Evolutionary conservation across 257 asterid species (phyloP).

Genomic region (Cynanchum wilfordii): DNA sequence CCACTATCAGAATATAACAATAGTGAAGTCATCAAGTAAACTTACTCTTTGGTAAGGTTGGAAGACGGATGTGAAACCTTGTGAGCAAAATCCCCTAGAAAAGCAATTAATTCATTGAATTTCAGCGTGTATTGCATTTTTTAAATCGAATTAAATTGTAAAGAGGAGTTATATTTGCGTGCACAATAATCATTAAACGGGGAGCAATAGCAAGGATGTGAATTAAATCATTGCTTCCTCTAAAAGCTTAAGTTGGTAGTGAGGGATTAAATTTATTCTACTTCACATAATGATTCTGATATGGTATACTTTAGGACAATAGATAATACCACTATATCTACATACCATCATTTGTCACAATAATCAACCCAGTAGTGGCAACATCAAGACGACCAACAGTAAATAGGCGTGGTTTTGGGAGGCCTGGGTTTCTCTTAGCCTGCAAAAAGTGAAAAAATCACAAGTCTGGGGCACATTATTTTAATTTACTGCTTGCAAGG

Average conservation of each 20-base stretch:
- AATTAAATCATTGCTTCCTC: no score
- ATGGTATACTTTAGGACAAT: no score
- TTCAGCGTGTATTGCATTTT: not conserved
- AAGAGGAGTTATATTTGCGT: no score
- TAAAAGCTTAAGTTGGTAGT: no score
- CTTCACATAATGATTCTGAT: not conserved
- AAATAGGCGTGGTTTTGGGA: conserved; percentile 76
- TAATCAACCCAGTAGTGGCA: conserved; percentile 82
- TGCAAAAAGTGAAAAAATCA: conserved; percentile 22
- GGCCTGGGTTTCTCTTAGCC: conserved; percentile 67
- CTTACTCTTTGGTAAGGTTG: conserved; percentile 92
- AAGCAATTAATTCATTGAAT: conserved; percentile 10
- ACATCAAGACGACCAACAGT: conserved; percentile 99
- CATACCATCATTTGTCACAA: conserved; percentile 96
- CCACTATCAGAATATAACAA: not conserved
- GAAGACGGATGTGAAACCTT: conserved; percentile 94
- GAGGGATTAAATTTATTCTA: no score
- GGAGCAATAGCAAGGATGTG: no score
- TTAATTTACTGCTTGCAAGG: not conserved
- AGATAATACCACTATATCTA: not conserved
- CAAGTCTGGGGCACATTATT: conserved; percentile 5
- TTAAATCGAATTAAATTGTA: no score
- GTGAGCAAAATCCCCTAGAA: conserved; percentile 85
- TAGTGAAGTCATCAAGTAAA: not conserved
- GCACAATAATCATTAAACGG: no score